phyloP scores from a whole-genome alignment of 768 basidiomycete species.

The Xerocomellus amylosporus region DNA sequence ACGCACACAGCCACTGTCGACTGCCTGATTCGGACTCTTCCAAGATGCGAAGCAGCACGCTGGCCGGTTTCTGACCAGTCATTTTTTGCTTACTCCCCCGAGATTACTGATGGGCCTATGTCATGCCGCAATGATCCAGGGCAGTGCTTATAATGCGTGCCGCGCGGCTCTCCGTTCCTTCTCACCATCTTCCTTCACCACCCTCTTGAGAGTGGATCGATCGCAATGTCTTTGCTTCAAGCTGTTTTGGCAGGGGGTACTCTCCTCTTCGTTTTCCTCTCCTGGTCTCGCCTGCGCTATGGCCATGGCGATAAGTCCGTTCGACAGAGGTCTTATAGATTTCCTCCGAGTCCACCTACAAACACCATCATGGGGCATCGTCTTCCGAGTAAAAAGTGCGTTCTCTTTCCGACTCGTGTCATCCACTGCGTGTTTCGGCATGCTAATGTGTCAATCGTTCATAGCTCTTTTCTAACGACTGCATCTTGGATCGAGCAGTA shows the following conservation, averaged over 20 bases:
- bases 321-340: not conserved
- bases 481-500: slow-evolving; percentile 55
- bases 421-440: not conserved
- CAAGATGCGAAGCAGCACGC: no score
- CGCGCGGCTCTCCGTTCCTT: not conserved
- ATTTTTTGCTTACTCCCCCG: no score
- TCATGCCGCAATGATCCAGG: no score
- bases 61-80: no score
- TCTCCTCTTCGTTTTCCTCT: not conserved
- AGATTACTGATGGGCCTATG: no score
- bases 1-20: no score
- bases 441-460: not conserved
- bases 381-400: slow-evolving; percentile 4
- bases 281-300: not conserved
- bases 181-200: not conserved
- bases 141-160: no score
- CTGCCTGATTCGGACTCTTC: no score
- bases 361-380: slow-evolving; percentile 1
- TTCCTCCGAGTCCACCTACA: slow-evolving; percentile 9
- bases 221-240: not conserved
- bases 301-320: not conserved
- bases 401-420: not conserved
- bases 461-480: slow-evolving; percentile 25
- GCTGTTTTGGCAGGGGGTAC: not conserved
- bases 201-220: not conserved